These are phyloP conservation scores for Periconia macrospinosa DNA, from an alignment of 2,329 filamentous ascomycete species.

Conservation along the genomic window DNA sequence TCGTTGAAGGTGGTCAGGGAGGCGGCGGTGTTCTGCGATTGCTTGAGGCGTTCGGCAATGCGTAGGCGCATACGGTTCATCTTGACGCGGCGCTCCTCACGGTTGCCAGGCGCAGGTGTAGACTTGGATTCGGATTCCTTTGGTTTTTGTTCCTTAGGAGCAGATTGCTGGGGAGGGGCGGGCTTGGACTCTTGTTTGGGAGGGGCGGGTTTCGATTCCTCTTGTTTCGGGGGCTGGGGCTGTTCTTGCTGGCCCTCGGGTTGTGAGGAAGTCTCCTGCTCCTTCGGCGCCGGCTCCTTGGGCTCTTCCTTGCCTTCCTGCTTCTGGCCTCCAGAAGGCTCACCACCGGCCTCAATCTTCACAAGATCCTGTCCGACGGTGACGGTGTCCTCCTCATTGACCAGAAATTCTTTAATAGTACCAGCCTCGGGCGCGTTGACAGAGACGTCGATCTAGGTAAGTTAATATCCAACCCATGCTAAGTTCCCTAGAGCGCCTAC, in stretches of 20 bases:
- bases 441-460: slow-evolving; percentile 81
- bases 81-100: slow-evolving; percentile 92
- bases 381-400: slow-evolving; percentile 92
- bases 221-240: slow-evolving; percentile 40
- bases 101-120: slow-evolving; percentile 61
- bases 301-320: slow-evolving; percentile 59
- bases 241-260: slow-evolving; percentile 54
- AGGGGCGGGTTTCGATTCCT: slow-evolving; percentile 45
- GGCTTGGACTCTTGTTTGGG: slow-evolving; percentile 43
- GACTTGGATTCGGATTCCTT: slow-evolving; percentile 42
- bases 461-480: not conserved
- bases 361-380: slow-evolving; percentile 90
- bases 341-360: slow-evolving; percentile 73
- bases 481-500: slow-evolving; percentile 48
- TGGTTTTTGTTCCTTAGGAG: slow-evolving; percentile 28
- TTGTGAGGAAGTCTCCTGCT: slow-evolving; percentile 60
- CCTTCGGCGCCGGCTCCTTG: slow-evolving; percentile 61
- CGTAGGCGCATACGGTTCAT: slow-evolving; percentile 99
- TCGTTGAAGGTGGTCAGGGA: slow-evolving; percentile 99
- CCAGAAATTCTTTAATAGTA: slow-evolving; percentile 87
- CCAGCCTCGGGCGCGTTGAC: slow-evolving; percentile 93
- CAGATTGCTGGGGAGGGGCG: slow-evolving; percentile 35
- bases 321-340: slow-evolving; percentile 54
- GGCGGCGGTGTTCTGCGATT: slow-evolving; percentile 97
- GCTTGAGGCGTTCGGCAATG: slow-evolving; percentile 96